A percentile compares a stretch with the other conserved stretches of the same genome.
These are phyloP conservation scores for Rhizoctonia solani DNA, from an alignment of 1,284 basidiomycete species.

Conservation along the genomic window DNA sequence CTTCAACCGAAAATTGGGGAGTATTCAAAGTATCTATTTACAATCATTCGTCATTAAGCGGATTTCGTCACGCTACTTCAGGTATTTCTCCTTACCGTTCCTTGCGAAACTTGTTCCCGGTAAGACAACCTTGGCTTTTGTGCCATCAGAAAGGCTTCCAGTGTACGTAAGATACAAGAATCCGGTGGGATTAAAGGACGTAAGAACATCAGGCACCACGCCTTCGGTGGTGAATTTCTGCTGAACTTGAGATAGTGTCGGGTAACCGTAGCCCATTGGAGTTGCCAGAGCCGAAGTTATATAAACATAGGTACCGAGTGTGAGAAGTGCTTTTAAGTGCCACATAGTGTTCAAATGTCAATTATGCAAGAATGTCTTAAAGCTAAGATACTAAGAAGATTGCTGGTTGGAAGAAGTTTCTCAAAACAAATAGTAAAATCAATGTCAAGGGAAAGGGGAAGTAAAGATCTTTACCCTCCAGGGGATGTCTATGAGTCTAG, in stretches of 20 bases:
- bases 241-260: slow-evolving; percentile 13
- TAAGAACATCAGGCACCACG: slow-evolving; percentile 18
- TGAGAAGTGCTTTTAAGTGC: too few species aligned
- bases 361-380: too few species aligned
- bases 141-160: slow-evolving; percentile 27
- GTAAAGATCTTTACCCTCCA: too few species aligned
- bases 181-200: slow-evolving; percentile 17
- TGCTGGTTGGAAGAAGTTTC: too few species aligned
- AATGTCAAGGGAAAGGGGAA: too few species aligned
- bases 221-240: slow-evolving; percentile 9
- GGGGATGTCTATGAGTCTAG: too few species aligned
- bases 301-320: background rate
- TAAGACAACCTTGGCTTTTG: slow-evolving; percentile 13
- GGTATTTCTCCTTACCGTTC: background rate
- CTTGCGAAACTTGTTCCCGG: slow-evolving; percentile 17
- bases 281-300: background rate
- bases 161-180: slow-evolving; percentile 28
- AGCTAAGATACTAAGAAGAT: too few species aligned
- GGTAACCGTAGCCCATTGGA: background rate
- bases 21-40: slow-evolving; percentile 9
- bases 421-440: too few species aligned
- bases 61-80: background rate
- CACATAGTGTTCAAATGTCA: too few species aligned
- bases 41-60: background rate
- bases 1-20: slow-evolving; percentile 10